Evolutionary conservation across 805 yeast genomes (phyloP).

Genomic region (Kuraishia hungarica): DNA sequence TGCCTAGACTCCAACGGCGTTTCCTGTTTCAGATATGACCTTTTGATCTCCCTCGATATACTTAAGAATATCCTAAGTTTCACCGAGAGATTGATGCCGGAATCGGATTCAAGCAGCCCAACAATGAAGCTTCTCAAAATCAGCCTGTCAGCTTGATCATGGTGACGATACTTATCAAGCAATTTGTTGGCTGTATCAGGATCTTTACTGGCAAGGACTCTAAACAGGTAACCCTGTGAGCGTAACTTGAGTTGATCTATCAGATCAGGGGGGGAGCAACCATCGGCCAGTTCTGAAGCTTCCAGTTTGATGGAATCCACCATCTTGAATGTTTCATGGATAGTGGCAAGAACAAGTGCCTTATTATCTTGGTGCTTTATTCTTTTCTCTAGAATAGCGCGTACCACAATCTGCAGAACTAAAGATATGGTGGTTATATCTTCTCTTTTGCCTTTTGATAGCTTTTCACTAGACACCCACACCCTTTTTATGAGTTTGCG

Average conservation of each 20-base stretch:
- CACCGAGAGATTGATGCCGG: background rate
- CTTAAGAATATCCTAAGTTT: background rate
- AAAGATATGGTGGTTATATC: background rate
- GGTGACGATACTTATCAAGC: background rate
- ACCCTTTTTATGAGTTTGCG: background rate
- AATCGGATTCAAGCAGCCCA: slow-evolving; percentile 1
- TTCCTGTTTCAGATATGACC: background rate
- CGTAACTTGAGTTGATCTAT: background rate
- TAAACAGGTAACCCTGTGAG: background rate
- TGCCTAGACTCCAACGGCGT: background rate
- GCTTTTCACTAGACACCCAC: background rate
- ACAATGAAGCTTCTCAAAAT: background rate
- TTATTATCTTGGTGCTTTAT: background rate
- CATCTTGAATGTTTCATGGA: background rate
- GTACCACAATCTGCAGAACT: background rate
- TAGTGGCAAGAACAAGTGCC: background rate
- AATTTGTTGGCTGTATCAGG: slow-evolving; percentile 1
- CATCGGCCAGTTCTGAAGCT: background rate
- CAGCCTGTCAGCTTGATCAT: background rate
- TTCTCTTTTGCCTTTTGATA: background rate
- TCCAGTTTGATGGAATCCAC: background rate
- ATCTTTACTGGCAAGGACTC: background rate
- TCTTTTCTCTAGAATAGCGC: background rate
- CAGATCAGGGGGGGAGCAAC: background rate
- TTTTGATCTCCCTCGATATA: background rate